Evolutionary conservation across 805 yeast genomes (phyloP), one percentile per base, ranked within the genome.

Genomic region (Ogataea ramenticola): DNA sequence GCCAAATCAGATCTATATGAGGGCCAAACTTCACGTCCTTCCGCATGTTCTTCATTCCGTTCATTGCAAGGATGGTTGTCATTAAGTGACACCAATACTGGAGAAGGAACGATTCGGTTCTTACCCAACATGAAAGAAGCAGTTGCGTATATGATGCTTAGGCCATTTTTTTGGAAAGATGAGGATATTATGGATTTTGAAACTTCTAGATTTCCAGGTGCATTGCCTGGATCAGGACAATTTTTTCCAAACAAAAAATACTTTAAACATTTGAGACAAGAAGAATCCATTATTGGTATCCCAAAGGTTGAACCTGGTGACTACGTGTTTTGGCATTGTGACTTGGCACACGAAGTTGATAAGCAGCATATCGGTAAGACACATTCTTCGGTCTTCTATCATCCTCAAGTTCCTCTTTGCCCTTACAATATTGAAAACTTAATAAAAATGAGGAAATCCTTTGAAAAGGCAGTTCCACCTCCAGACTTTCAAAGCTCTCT

Each of bases 11-110:
- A 66, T 42, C 48, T 64, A 40, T 66, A 69, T 48, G 59, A 57
- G 35, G 43, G 41, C 7, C 21, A 44, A 6, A 26, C 45, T 26
- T 38, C 38, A 7, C 42, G 42, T 15, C 42, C 44, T 10, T 45
- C 48, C 9, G 42, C 50, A 21, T 47, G 44, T 27, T 56, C 66
- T 21, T 59, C 61, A 14, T 66, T 68, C 52, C 57, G 74, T 41
- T 53, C 67, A 7, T 65, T 67, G 39, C 74, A 70, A 50, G 74
- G 73, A 7, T 70, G 74, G 72, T 47, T 68, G 26, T 61, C 70
- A 3, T 54, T 70, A 42, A 58, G 67, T 17, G 57, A 55, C n/a
- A 61, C 57, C 10, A 61, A 61, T 32, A 55, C 65, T 11, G 62
- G 64, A 26, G 68, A 66, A 45, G 74, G 74, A 7, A 61, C 72